Conservation (phyloP, 768 basidiomycete species). For the Hygrophorus russula region DNA sequence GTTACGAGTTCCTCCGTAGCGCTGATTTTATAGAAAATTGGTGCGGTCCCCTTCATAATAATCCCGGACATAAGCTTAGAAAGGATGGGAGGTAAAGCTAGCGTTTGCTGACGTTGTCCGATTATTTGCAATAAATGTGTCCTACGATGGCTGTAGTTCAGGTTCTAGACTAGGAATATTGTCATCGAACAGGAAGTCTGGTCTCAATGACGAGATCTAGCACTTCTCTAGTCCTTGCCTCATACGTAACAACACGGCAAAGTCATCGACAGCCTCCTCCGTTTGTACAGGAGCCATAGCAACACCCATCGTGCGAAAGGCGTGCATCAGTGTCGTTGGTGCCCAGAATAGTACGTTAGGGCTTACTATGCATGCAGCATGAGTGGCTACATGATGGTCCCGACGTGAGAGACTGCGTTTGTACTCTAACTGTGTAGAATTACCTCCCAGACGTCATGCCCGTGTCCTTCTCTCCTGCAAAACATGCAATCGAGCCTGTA, state of each 20-base stretch:
- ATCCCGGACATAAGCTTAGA: conserved; percentile 17
- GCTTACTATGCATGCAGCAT: too few relatives aligned
- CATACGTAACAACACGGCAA: conserved; percentile 15
- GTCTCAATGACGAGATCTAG: conserved; percentile 14
- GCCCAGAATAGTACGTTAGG: too few relatives aligned
- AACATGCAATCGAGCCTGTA: too few relatives aligned
- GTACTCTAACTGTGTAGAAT: too few relatives aligned
- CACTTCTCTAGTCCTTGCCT: conserved; percentile 15
- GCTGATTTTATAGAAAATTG: conserved; percentile 19
- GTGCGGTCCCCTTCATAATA: conserved; percentile 18
- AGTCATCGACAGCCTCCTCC: conserved; percentile 24
- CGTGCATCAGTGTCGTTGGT: too few relatives aligned
- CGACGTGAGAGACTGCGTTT: too few relatives aligned
- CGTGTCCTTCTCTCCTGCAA: too few relatives aligned
- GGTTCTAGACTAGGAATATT: conserved; percentile 12
- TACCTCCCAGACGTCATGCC: too few relatives aligned
- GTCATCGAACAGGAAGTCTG: conserved; percentile 17
- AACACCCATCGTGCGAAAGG: conserved; percentile 3
- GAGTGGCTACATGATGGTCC: too few relatives aligned
- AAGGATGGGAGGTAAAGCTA: conserved; percentile 10
- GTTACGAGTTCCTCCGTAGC: conserved; percentile 14
- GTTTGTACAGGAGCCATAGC: conserved; percentile 8
- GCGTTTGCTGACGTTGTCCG: conserved; percentile 3
- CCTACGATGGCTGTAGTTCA: conserved; percentile 13
- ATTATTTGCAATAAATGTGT: conserved; percentile 19